Evolutionary conservation across 495 filamentous ascomycete species (phyloP).

Genomic region (Apiosordaria backusii): DNA sequence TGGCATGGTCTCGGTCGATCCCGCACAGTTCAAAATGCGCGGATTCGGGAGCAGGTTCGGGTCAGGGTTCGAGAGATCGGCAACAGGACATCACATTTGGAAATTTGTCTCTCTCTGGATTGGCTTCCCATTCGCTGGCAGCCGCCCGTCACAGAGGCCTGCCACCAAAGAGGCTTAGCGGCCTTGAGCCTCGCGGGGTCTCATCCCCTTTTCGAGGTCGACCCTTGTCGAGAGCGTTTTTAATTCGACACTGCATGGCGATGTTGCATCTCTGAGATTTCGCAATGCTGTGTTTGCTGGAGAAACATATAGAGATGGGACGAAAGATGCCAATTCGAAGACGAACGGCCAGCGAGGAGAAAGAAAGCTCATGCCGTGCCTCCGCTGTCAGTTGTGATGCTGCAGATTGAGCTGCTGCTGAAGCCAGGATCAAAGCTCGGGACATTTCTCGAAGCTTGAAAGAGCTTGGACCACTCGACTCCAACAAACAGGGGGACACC

Average conservation of each 20-base stretch:
- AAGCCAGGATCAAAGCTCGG: neutral
- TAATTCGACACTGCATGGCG: neutral
- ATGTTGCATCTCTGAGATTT: neutral
- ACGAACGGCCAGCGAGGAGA: neutral
- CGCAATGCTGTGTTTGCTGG: neutral
- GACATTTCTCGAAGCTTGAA: neutral
- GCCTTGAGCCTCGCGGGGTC: slow-evolving; percentile 9
- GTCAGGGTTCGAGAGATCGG: slow-evolving; percentile 23
- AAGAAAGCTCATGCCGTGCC: neutral
- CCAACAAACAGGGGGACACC: neutral
- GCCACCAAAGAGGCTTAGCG: slow-evolving; percentile 24
- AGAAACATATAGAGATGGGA: neutral
- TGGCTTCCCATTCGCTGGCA: slow-evolving; percentile 29
- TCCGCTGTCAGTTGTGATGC: neutral
- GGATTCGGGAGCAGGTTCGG: neutral
- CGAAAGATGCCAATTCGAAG: neutral
- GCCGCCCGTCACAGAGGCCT: slow-evolving; percentile 25
- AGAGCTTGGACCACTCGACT: slow-evolving; percentile 1
- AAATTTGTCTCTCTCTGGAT: slow-evolving; percentile 28
- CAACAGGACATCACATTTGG: slow-evolving; percentile 33
- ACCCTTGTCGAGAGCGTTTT: slow-evolving; percentile 2
- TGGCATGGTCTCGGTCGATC: neutral
- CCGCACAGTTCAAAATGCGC: neutral
- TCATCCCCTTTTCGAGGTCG: slow-evolving; percentile 21
- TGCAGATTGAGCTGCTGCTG: neutral